Percentiles rank a stretch among this genome's conserved stretches.
Evolutionary conservation across 1,284 basidiomycete species (phyloP).

Genomic region (Ceraceosorus bombacis): DNA sequence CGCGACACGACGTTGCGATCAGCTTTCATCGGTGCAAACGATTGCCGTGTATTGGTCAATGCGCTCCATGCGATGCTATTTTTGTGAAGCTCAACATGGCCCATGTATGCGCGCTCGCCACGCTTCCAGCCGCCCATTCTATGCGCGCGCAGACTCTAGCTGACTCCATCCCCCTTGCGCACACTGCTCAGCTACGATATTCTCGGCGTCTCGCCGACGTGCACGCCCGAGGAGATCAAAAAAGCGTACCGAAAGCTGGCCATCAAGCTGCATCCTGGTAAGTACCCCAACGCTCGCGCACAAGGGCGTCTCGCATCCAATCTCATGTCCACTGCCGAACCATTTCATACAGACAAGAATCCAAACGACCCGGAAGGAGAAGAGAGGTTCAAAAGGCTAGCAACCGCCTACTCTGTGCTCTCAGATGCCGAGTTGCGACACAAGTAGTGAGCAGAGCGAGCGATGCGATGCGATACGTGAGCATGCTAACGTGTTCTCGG

Average conservation of each 20-base stretch:
- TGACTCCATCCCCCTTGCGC: background rate
- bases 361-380: conserved; percentile 83
- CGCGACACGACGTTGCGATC: too few species aligned
- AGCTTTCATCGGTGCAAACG: too few species aligned
- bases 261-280: conserved; percentile 64
- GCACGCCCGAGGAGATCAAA: conserved; percentile 79
- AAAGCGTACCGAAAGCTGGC: conserved; percentile 90
- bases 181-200: conserved; percentile 52
- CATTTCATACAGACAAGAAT: conserved; percentile 59
- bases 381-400: conserved; percentile 57
- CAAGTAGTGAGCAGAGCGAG: conserved; percentile 58
- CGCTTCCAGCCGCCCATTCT: too few species aligned
- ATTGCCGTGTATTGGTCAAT: too few species aligned
- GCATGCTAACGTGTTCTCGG: too few species aligned
- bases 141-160: too few species aligned
- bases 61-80: too few species aligned
- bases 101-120: too few species aligned
- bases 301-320: background rate
- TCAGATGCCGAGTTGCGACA: conserved; percentile 74
- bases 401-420: conserved; percentile 60
- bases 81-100: too few species aligned
- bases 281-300: background rate
- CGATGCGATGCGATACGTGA: background rate
- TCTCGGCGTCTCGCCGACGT: conserved; percentile 65
- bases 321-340: background rate